Evolutionary conservation across 2,329 filamentous ascomycete species (phyloP).

Genomic region (Chaetomium sp.): DNA sequence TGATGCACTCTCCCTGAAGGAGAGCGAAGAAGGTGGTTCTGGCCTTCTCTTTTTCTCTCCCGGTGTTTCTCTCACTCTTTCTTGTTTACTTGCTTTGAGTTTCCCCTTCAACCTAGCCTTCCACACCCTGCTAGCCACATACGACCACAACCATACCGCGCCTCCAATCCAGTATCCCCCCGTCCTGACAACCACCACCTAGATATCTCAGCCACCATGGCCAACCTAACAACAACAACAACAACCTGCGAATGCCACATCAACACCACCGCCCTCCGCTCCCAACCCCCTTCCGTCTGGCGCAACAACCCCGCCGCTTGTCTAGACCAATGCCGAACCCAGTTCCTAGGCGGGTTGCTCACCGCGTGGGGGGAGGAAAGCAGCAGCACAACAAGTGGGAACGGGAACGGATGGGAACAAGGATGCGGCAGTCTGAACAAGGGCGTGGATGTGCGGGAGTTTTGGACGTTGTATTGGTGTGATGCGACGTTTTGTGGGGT

Average conservation of each 20-base stretch:
- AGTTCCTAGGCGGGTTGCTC: constrained; percentile 28
- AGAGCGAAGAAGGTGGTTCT: too few species aligned
- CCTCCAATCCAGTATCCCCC: too few species aligned
- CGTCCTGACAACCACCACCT: neutral
- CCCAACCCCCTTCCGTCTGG: constrained; percentile 16
- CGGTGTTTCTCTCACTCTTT: too few species aligned
- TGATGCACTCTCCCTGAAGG: too few species aligned
- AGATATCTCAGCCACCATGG: too few species aligned
- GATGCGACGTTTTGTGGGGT: constrained; percentile 46
- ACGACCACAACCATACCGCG: too few species aligned
- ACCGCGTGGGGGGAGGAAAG: constrained; percentile 19
- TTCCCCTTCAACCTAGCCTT: too few species aligned
- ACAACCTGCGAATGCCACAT: constrained; percentile 18
- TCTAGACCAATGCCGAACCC: constrained; percentile 29
- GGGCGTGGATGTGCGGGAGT: constrained; percentile 24
- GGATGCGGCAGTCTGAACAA: constrained; percentile 29
- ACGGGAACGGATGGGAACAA: constrained; percentile 26
- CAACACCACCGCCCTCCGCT: constrained; percentile 10
- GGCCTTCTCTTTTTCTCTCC: too few species aligned
- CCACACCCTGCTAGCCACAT: too few species aligned
- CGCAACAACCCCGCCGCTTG: constrained; percentile 30
- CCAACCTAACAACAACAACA: neutral
- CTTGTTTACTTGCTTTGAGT: too few species aligned
- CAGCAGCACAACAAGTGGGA: too few species aligned
- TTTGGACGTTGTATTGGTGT: constrained; percentile 47